Evolutionary conservation across 257 asterid genomes (phyloP).

Genomic region (Agastache rugosa): DNA sequence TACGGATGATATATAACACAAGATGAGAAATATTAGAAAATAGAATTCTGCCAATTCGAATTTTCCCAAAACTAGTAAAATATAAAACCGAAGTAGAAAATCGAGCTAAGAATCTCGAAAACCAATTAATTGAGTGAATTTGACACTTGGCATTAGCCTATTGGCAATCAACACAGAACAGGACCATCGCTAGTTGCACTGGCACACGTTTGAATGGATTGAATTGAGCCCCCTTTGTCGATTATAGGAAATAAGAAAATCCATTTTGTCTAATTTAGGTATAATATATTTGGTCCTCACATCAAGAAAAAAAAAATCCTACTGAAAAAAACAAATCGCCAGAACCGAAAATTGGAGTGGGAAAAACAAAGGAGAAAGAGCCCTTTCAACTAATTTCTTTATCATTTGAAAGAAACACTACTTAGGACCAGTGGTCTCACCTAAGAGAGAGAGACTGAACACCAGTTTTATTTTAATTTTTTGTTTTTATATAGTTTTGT

Average conservation of each 20-base stretch:
- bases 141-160: background rate
- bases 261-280: constrained; percentile 28
- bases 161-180: background rate
- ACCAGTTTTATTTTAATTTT: background rate
- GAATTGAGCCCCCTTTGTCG: constrained; percentile 12
- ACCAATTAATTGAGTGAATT: background rate
- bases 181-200: background rate
- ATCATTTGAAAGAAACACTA: constrained; percentile 11
- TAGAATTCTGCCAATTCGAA: no score
- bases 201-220: background rate
- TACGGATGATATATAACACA: no score
- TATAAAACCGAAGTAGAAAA: background rate
- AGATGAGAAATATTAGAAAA: no score
- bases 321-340: constrained; percentile 13
- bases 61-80: no score
- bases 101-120: background rate
- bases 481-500: background rate
- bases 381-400: constrained; percentile 28
- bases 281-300: constrained; percentile 19
- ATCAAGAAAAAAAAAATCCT: constrained; percentile 10
- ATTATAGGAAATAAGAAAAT: background rate
- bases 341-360: constrained; percentile 11
- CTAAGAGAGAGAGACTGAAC: constrained; percentile 18
- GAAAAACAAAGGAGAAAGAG: constrained; percentile 13
- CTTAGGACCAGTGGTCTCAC: constrained; percentile 31